phyloP scores from a whole-genome alignment of 225 moss, liverwort and hornwort species.

The Rhytidiadelphus loreus region DNA sequence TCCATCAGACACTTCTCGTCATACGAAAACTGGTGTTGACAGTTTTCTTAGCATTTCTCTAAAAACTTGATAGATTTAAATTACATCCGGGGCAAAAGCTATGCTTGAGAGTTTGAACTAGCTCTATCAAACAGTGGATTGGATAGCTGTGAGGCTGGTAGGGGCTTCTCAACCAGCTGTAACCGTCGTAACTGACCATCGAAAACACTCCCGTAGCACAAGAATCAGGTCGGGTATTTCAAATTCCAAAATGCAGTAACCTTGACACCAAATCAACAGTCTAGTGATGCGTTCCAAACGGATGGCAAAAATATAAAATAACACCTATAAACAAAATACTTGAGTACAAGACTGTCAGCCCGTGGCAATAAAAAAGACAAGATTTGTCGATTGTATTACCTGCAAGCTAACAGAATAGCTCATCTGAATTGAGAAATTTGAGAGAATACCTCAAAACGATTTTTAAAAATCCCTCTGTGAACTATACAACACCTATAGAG shows the following conservation, averaged over 20 bases:
- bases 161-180: background rate
- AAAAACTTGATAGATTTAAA: background rate
- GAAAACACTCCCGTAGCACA: background rate
- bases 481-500: conserved; percentile 44
- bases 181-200: background rate
- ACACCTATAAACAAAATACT: background rate
- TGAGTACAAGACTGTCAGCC: background rate
- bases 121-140: background rate
- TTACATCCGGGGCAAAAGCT: background rate
- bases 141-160: background rate
- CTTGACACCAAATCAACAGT: background rate
- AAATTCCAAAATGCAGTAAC: background rate
- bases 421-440: conserved; percentile 10
- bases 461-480: conserved; percentile 5
- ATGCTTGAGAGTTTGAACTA: background rate
- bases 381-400: background rate
- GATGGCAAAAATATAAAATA: background rate
- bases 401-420: conserved; percentile 3
- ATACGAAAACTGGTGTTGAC: no score
- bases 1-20: no score
- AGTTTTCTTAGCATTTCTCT: background rate
- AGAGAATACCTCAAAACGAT: conserved; percentile 12
- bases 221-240: background rate
- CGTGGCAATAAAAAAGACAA: background rate
- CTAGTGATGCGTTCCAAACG: background rate